phyloP scores from a whole-genome alignment of 495 filamentous ascomycete genomes.

The Aspergillus affinis region DNA sequence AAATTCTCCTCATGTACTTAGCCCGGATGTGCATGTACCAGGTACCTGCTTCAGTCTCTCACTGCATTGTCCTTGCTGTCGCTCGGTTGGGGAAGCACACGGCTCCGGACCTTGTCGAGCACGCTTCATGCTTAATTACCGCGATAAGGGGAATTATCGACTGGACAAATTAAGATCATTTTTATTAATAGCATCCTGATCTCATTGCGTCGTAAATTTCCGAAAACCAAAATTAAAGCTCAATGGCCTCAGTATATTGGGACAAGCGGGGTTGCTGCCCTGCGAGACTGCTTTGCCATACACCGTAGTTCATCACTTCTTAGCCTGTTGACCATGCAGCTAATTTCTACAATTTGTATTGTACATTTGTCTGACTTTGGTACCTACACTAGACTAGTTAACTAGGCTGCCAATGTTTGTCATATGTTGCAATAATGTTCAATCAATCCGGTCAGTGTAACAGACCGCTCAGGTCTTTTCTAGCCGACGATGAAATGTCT shows the following conservation, averaged over 20 bases:
- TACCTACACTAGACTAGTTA: background rate
- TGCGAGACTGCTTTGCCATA: background rate
- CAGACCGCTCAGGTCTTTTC: background rate
- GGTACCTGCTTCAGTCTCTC: background rate
- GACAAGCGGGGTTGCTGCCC: background rate
- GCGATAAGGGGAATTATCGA: background rate
- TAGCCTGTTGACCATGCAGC: no score
- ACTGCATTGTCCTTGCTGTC: background rate
- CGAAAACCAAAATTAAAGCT: background rate
- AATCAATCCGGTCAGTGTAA: background rate
- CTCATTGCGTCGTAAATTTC: background rate
- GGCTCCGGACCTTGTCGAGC: background rate
- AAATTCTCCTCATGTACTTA: background rate
- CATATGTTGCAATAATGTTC: background rate
- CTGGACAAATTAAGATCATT: conserved; percentile 1
- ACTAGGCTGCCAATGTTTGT: background rate
- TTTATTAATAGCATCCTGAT: conserved; percentile 8
- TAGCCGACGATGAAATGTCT: background rate
- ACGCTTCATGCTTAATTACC: conserved; percentile 2
- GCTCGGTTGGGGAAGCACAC: background rate
- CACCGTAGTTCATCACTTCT: no score
- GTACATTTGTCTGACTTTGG: background rate
- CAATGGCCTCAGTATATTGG: background rate
- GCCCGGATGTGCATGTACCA: background rate
- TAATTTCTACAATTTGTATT: background rate